Base-by-base conservation (phyloP, 2,329 filamentous ascomycete genomes). In the Ophiocordyceps robertsii region DNA sequence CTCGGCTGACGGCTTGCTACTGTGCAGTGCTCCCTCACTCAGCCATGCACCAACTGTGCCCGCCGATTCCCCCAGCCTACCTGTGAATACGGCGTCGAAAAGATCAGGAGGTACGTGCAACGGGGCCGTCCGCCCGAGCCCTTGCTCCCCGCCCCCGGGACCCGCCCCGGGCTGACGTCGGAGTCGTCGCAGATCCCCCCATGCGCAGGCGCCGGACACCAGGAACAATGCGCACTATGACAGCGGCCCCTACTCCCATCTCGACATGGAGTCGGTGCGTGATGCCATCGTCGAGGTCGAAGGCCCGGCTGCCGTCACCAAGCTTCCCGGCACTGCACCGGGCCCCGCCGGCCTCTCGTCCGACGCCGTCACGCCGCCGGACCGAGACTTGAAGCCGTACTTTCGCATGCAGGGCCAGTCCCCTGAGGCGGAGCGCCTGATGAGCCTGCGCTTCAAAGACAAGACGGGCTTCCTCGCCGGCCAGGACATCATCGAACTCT, bases 21-120 rank as follows among this genome's bases (percentile, higher is more conserved):
- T 4, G 29, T 13, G 32, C 46, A 75, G 71, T 75, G 72, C 52
- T 70, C 72, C 49, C 69, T 73, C 49, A 64, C 66, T 24, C 68
- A 70, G 29, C 72, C 72, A 13, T 75, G 72, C 55, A 66, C 65
- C 37, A 73, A 75, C 50, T 75, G 72, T 48, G 57, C 63, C 21
- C 66, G 71, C 32, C 63, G 71, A 29, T 75, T 70, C 46, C 72
- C 72, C 1, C 68, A 66, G 41, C 70, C 70, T 1, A 50, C 58
- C 7, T 75, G 72, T 52, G 63, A 71, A 47, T 75, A 75, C 44
- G 53, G 45, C 27, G 43, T 43, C 33, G 42, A 44, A 24, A 51
- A 54, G 31, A 36, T 44, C n/a, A 59, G 53, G 41, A 53, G 48
- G 54, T 53, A 45, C 13, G 41, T 29, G 14, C 12, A 7, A 11